Evolutionary conservation across 306 rosid genomes (phyloP).

Genomic region (Cyclanthera cordifolia): DNA sequence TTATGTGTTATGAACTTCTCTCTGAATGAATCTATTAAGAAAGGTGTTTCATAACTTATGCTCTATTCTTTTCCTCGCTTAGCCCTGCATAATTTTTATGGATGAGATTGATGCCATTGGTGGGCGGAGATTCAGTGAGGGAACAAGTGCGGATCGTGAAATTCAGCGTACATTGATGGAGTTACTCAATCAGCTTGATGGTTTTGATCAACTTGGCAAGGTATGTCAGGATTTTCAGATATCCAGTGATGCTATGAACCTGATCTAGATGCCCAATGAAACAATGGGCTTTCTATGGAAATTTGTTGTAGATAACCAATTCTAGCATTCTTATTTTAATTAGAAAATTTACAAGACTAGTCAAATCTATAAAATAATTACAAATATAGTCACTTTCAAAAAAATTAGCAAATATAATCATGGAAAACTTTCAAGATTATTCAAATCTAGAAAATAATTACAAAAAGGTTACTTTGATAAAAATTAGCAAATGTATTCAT

Average conservation of each 20-base stretch:
- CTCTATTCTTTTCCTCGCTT: slow-evolving; percentile 13
- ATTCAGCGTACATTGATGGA: slow-evolving; percentile 95
- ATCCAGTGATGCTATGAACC: not conserved
- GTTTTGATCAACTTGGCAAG: slow-evolving; percentile 96
- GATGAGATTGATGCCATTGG: slow-evolving; percentile 99
- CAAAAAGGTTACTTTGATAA: no score
- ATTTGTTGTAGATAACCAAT: no score
- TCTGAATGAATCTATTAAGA: not conserved
- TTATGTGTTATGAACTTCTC: slow-evolving; percentile 2
- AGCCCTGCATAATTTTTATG: slow-evolving; percentile 99
- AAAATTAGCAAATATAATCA: no score
- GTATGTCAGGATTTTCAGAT: slow-evolving; percentile 25
- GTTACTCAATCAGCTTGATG: slow-evolving; percentile 91
- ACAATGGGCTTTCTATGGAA: not conserved
- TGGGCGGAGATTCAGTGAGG: slow-evolving; percentile 94
- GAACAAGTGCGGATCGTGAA: slow-evolving; percentile 97
- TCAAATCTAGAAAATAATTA: no score
- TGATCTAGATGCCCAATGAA: not conserved
- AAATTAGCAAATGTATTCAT: no score
- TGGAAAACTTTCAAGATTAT: no score
- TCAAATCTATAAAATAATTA: no score
- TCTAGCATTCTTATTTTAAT: no score
- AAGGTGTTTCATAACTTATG: slow-evolving; percentile 4
- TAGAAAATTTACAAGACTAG: no score
- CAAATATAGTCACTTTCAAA: no score